A percentile compares a stretch with the other conserved stretches of the same genome.
Evolutionary conservation across 2,329 filamentous ascomycete species (phyloP).

Genomic region (Pseudogymnoascus sp.): DNA sequence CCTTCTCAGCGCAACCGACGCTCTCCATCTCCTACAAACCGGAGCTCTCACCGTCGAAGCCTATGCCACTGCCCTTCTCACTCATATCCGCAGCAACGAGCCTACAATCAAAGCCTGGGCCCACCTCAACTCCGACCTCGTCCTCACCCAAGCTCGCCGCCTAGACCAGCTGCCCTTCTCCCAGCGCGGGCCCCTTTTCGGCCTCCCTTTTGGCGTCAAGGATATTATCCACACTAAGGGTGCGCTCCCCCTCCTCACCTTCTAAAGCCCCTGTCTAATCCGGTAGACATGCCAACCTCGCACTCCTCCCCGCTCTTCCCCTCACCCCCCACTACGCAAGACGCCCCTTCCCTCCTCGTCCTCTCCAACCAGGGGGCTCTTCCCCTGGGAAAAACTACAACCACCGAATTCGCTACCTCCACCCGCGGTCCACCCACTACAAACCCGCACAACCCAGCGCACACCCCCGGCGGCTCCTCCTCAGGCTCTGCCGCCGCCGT

Average conservation of each 20-base stretch:
- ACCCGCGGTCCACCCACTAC: conserved; percentile 42
- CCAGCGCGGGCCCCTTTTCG: conserved; percentile 46
- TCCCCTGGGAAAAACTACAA: conserved; percentile 51
- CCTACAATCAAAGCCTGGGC: conserved; percentile 41
- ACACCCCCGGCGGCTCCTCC: conserved; percentile 59
- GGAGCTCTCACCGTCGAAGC: conserved; percentile 39
- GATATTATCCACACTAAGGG: conserved; percentile 51
- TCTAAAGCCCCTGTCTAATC: neutral
- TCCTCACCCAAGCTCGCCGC: conserved; percentile 40
- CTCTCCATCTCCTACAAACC: conserved; percentile 29
- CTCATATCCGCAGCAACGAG: conserved; percentile 37
- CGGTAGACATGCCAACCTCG: conserved; percentile 46
- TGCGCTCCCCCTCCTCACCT: conserved; percentile 13
- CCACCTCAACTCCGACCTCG: conserved; percentile 36
- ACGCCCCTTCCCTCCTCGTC: conserved; percentile 43
- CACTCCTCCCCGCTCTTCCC: conserved; percentile 47
- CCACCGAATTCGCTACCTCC: conserved; percentile 55
- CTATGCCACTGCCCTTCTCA: conserved; percentile 40
- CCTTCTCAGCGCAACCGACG: conserved; percentile 36
- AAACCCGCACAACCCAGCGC: conserved; percentile 45
- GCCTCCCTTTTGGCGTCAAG: conserved; percentile 49
- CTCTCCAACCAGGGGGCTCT: conserved; percentile 47
- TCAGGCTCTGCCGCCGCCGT: conserved; percentile 59
- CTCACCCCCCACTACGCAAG: conserved; percentile 35
- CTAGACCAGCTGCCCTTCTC: conserved; percentile 41